Conservation (phyloP, 2,329 filamentous ascomycete species). For the Fusarium azukiicola region DNA sequence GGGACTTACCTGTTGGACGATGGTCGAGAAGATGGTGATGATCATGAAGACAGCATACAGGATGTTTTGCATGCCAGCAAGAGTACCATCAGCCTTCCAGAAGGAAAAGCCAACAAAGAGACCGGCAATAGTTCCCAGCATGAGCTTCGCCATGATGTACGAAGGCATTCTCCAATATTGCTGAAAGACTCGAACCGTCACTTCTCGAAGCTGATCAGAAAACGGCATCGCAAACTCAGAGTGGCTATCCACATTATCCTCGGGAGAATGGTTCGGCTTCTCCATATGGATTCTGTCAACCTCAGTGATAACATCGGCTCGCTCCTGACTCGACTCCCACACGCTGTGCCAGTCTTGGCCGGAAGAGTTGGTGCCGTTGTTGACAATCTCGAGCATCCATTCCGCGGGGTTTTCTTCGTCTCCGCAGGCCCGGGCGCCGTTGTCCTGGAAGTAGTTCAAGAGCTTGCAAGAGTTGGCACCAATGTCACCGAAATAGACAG, state of each 20-base stretch:
- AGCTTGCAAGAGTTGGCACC: constrained; percentile 75
- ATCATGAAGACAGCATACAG: constrained; percentile 89
- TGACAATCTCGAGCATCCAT: constrained; percentile 77
- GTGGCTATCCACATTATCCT: constrained; percentile 21
- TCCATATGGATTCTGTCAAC: neutral
- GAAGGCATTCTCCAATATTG: constrained; percentile 36
- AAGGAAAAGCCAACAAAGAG: constrained; percentile 90
- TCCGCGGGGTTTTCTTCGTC: constrained; percentile 84
- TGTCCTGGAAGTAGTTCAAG: constrained; percentile 78
- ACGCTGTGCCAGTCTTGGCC: neutral
- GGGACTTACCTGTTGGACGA: constrained; percentile 78
- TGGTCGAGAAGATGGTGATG: constrained; percentile 85
- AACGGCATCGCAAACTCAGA: constrained; percentile 17
- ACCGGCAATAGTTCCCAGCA: constrained; percentile 79
- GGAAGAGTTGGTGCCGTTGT: constrained; percentile 30
- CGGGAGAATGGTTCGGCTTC: neutral
- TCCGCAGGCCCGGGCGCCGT: constrained; percentile 78
- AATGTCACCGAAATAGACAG: constrained; percentile 80
- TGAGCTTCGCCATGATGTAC: constrained; percentile 69
- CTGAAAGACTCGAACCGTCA: constrained; percentile 34
- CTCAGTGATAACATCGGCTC: neutral
- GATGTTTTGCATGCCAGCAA: constrained; percentile 86
- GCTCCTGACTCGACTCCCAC: constrained; percentile 12
- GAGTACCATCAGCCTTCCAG: constrained; percentile 74
- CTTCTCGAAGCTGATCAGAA: neutral